Evolutionary conservation across 345 rosid genomes (phyloP).

Genomic region (Noccaea caerulescens): DNA sequence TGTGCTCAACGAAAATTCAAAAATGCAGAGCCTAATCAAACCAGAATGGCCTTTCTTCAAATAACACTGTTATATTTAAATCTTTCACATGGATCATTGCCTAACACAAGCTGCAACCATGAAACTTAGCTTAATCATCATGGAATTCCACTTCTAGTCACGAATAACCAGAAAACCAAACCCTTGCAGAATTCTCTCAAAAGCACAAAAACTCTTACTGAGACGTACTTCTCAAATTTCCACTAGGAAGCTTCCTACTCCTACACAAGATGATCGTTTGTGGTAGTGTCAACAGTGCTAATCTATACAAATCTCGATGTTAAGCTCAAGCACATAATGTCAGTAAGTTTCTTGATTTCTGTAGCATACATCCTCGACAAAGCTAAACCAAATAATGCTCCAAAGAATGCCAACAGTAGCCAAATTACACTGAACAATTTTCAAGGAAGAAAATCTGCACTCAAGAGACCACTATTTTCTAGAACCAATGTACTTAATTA

Average conservation of each 20-base stretch:
- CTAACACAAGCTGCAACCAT: conserved; percentile 2
- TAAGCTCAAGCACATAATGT: conserved; percentile 7
- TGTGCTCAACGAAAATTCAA: background rate
- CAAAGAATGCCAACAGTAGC: background rate
- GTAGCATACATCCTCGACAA: conserved; percentile 7
- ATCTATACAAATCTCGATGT: conserved; percentile 15
- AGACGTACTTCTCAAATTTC: background rate
- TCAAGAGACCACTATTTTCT: background rate
- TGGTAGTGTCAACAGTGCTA: background rate
- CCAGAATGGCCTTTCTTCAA: background rate
- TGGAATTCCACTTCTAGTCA: background rate
- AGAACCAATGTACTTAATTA: background rate
- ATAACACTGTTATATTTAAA: background rate
- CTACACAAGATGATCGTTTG: background rate
- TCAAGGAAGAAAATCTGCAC: background rate
- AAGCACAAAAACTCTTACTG: background rate
- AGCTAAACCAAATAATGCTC: background rate
- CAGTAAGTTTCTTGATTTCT: conserved; percentile 3
- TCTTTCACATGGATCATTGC: background rate
- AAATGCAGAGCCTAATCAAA: background rate
- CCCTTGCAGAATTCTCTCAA: conserved; percentile 3
- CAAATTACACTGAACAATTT: background rate
- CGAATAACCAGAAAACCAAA: conserved; percentile 17
- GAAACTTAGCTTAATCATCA: conserved; percentile 7
- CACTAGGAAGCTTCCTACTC: background rate